These are phyloP conservation scores for Phytophthora podocarpi DNA, from an alignment of 352 stramenopile species.

Conservation along the genomic window DNA sequence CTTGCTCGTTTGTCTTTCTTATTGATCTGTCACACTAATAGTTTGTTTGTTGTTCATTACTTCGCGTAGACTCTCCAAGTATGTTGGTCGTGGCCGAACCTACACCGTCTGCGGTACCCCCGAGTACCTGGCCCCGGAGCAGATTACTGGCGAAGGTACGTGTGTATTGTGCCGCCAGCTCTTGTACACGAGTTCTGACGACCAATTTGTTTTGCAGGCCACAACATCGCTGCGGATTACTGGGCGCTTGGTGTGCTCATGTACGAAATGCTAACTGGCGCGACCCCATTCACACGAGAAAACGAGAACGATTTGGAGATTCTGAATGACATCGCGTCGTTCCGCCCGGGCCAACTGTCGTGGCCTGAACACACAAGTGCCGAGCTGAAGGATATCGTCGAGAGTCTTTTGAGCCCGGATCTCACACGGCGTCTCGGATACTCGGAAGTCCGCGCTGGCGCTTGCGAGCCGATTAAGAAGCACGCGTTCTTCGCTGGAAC, in stretches of 20 bases:
- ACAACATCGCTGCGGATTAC: constrained; percentile 91
- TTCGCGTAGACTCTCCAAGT: constrained; percentile 75
- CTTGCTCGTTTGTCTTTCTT: neutral
- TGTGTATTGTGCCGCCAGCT: neutral
- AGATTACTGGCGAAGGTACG: constrained; percentile 86
- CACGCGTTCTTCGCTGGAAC: constrained; percentile 86
- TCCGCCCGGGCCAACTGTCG: constrained; percentile 71
- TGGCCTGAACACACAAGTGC: constrained; percentile 72
- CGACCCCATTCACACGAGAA: constrained; percentile 88
- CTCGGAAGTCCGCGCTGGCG: constrained; percentile 53
- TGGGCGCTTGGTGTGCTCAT: constrained; percentile 94
- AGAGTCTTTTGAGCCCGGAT: constrained; percentile 64
- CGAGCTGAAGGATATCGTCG: constrained; percentile 77
- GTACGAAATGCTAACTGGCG: constrained; percentile 92
- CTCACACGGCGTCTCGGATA: constrained; percentile 62
- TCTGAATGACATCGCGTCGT: constrained; percentile 85
- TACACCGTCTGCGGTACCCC: constrained; percentile 89
- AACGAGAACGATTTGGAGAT: constrained; percentile 89
- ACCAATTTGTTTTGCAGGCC: constrained; percentile 41
- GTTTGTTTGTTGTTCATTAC: neutral
- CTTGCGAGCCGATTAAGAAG: constrained; percentile 77
- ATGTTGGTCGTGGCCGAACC: constrained; percentile 80
- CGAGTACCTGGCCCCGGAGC: constrained; percentile 85
- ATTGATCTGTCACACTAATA: neutral
- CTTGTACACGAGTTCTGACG: neutral